Evolutionary conservation across 768 basidiomycete species (phyloP).

Genomic region (Phlebiopsis flavidoalba): DNA sequence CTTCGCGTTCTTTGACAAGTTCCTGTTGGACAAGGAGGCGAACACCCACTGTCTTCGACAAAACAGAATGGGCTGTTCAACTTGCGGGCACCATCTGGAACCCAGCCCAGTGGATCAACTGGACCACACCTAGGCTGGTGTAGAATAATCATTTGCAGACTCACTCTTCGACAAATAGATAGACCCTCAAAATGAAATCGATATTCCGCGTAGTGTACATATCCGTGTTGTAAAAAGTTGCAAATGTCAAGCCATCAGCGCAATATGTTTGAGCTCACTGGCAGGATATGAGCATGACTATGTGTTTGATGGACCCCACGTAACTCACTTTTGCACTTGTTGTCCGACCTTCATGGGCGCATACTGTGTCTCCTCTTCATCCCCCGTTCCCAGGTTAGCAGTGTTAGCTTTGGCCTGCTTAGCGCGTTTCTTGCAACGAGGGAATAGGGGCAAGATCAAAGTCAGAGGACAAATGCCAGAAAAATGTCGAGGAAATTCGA

Average conservation of each 20-base stretch:
- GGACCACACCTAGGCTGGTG: constrained; percentile 37
- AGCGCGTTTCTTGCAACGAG: constrained; percentile 43
- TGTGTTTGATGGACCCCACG: neutral
- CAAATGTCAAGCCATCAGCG: constrained; percentile 58
- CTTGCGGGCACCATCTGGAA: constrained; percentile 35
- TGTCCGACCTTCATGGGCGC: constrained; percentile 83
- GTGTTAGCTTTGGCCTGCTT: constrained; percentile 36
- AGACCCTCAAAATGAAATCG: neutral
- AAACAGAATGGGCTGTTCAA: constrained; percentile 38
- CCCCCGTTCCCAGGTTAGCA: constrained; percentile 30
- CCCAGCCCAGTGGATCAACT: constrained; percentile 41
- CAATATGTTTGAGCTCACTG: constrained; percentile 80
- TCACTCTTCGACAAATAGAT: neutral
- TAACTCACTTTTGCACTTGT: constrained; percentile 73
- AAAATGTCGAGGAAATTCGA: constrained; percentile 95
- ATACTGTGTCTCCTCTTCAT: constrained; percentile 44
- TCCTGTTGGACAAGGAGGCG: constrained; percentile 42
- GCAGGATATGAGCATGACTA: neutral
- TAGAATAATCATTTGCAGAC: neutral
- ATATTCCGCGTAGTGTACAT: neutral
- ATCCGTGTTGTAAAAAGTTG: neutral
- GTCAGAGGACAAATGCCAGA: constrained; percentile 91
- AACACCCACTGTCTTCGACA: constrained; percentile 44
- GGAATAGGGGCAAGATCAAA: constrained; percentile 68
- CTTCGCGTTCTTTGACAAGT: constrained; percentile 51